Conservation (phyloP, 345 rosid genomes). For the Citrus maxima region DNA sequence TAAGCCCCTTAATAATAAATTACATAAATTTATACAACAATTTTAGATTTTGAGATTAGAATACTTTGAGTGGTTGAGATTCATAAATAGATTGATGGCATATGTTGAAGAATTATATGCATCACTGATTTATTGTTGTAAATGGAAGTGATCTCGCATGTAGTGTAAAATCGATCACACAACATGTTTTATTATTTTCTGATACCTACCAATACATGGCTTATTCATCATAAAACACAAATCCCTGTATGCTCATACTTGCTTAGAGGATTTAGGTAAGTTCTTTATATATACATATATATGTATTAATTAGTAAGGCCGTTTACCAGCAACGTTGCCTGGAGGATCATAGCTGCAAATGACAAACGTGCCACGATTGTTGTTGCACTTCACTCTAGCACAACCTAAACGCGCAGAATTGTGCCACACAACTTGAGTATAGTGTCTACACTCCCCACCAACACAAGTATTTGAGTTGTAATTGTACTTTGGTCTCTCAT, state of each 20-base stretch:
- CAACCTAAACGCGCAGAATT: constrained; percentile 53
- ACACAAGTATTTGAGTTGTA: constrained; percentile 47
- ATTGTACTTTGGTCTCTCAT: constrained; percentile 45
- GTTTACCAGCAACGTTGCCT: constrained; percentile 43
- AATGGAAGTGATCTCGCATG: too few species aligned
- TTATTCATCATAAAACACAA: neutral
- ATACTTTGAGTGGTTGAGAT: too few species aligned
- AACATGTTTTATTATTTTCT: too few species aligned
- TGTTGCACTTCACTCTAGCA: constrained; percentile 51
- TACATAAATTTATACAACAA: too few species aligned
- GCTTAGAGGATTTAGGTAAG: neutral
- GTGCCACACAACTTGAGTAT: constrained; percentile 76
- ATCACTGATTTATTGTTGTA: too few species aligned
- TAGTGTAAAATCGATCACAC: too few species aligned
- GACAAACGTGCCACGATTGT: constrained; percentile 40
- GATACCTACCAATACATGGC: neutral
- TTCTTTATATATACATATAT: neutral
- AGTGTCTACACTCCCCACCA: constrained; percentile 51
- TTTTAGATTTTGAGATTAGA: too few species aligned
- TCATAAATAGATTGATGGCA: too few species aligned
- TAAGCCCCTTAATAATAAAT: too few species aligned
- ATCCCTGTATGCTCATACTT: neutral
- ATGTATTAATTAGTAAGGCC: constrained; percentile 24
- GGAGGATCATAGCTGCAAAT: constrained; percentile 62
- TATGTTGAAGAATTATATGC: too few species aligned